phyloP scores from a whole-genome alignment of 192 early-diverging fungal species.

The Linnemannia zychae region DNA sequence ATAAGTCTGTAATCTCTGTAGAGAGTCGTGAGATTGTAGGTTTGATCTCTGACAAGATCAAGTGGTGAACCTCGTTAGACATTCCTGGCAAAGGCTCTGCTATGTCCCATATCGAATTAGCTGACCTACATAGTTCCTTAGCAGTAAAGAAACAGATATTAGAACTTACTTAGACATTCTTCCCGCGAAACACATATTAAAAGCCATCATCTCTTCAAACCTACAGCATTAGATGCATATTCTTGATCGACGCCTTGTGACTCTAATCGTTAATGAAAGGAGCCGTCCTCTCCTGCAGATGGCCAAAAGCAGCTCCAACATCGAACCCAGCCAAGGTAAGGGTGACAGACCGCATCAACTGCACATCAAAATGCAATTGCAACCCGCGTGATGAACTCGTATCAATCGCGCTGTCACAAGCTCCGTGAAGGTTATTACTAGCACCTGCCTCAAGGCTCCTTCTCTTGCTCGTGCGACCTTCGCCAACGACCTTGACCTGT shows the following conservation, averaged over 20 bases:
- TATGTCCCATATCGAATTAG: conserved; percentile 6
- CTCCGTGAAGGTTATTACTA: too few species aligned
- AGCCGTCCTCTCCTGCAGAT: not conserved
- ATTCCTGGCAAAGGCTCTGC: not conserved
- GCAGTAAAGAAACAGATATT: not conserved
- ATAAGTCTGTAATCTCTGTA: not conserved
- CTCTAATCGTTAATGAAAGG: not conserved
- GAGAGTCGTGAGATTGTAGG: not conserved
- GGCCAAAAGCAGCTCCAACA: not conserved
- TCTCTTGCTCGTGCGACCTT: too few species aligned
- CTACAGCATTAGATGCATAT: too few species aligned
- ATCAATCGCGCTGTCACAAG: too few species aligned
- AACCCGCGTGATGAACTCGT: too few species aligned
- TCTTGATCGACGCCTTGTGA: too few species aligned
- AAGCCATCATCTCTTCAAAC: too few species aligned
- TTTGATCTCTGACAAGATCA: conserved; percentile 2
- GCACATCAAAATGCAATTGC: not conserved
- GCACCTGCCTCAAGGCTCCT: too few species aligned
- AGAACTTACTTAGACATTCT: too few species aligned
- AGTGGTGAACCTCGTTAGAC: not conserved
- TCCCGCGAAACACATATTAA: too few species aligned
- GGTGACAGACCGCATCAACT: not conserved
- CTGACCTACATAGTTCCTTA: not conserved
- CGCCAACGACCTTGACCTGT: too few species aligned
- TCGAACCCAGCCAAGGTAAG: not conserved